Percentiles rank a stretch among this genome's conserved stretches.
These are phyloP conservation scores for Solanum paucissectum DNA, from an alignment of 257 asterid genomes.

Conservation along the genomic window DNA sequence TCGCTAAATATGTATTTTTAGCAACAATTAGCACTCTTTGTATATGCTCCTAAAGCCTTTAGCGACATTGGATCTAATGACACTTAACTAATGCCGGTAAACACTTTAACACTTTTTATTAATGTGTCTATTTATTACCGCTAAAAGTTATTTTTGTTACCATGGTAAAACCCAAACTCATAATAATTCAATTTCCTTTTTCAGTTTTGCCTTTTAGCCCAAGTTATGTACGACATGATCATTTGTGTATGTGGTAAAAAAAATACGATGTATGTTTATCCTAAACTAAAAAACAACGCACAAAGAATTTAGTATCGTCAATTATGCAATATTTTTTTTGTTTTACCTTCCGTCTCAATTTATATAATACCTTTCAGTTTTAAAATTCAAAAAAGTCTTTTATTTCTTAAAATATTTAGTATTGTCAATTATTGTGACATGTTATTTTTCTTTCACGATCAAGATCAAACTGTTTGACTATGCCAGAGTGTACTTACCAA, in stretches of 20 bases:
- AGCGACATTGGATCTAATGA: too few species aligned
- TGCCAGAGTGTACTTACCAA: slow-evolving; percentile 38
- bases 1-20: too few species aligned
- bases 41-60: too few species aligned
- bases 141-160: too few species aligned
- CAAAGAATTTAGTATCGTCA: neutral
- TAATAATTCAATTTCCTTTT: neutral
- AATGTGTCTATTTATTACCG: too few species aligned
- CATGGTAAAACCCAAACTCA: neutral
- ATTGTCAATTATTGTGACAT: neutral
- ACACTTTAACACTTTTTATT: too few species aligned
- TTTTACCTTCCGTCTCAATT: too few species aligned
- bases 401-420: too few species aligned
- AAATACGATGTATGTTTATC: neutral
- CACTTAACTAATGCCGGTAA: too few species aligned
- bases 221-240: neutral
- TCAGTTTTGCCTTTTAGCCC: neutral
- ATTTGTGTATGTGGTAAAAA: neutral
- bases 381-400: too few species aligned
- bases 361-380: too few species aligned
- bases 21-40: too few species aligned
- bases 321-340: neutral
- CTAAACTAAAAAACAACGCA: neutral
- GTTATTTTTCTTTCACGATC: neutral
- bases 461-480: neutral